A percentile compares a stretch with the other conserved stretches of the same genome.
These are phyloP conservation scores for Fusarium humuli DNA, from an alignment of 2,329 filamentous ascomycete genomes.

Conservation along the genomic window DNA sequence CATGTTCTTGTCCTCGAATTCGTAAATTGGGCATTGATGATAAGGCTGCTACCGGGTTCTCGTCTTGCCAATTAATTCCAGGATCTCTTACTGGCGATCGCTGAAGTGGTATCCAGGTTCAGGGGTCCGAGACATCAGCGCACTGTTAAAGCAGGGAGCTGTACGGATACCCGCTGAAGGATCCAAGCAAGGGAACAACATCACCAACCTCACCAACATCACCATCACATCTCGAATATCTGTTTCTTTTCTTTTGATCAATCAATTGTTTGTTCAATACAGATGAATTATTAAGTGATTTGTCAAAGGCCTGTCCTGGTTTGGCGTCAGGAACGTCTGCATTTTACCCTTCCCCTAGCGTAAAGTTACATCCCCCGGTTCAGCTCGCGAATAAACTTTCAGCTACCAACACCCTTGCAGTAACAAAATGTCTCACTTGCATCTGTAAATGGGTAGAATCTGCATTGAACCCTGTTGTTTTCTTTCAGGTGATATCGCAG, in stretches of 20 bases:
- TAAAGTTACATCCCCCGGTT: not conserved
- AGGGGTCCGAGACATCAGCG: constrained; percentile 34
- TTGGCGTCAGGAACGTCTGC: constrained; percentile 29
- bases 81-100: not conserved
- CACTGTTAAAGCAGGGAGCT: constrained; percentile 26
- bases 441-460: not conserved
- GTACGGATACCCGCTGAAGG: not conserved
- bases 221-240: not conserved
- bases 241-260: not conserved
- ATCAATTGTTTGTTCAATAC: not conserved
- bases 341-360: constrained; percentile 4
- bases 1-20: not conserved
- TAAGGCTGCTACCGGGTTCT: not conserved
- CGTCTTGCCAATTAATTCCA: not conserved
- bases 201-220: not conserved
- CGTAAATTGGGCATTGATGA: not conserved
- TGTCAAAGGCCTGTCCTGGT: not conserved
- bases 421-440: constrained; percentile 3
- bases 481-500: not conserved
- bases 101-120: not conserved
- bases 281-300: no score
- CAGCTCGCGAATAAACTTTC: not conserved
- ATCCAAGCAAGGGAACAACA: constrained; percentile 8
- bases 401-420: not conserved
- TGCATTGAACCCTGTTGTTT: not conserved